Conservation (phyloP, 2,329 filamentous ascomycete genomes). For the Talaromyces verruculosus region DNA sequence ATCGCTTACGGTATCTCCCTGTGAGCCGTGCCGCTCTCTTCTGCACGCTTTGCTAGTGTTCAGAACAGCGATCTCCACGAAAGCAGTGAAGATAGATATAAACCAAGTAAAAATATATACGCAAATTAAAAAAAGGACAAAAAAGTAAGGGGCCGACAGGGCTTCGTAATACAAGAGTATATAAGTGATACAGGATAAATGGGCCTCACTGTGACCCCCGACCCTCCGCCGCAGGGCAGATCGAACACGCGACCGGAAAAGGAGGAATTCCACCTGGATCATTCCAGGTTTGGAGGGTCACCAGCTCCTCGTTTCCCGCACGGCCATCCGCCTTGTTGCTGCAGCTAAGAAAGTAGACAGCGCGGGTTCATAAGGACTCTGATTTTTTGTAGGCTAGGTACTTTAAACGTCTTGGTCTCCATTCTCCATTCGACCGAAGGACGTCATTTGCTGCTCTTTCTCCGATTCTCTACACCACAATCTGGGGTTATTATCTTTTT, state of each 20-base stretch:
- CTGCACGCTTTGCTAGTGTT: too few relatives aligned
- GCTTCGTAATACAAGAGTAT: too few relatives aligned
- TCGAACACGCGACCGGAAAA: not conserved
- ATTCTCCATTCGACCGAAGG: not conserved
- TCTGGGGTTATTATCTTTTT: not conserved
- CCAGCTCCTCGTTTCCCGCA: not conserved
- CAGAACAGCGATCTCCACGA: too few relatives aligned
- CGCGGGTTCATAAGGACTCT: not conserved
- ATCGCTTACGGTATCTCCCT: too few relatives aligned
- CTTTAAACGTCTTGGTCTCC: not conserved
- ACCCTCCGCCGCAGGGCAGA: not conserved
- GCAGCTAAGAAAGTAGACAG: fast-evolving
- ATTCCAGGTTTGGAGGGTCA: too few relatives aligned
- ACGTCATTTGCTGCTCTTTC: not conserved
- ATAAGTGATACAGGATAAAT: too few relatives aligned
- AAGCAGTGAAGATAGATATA: too few relatives aligned
- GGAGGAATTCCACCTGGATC: not conserved
- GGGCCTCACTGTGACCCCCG: too few relatives aligned
- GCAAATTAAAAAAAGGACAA: too few relatives aligned
- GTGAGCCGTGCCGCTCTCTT: too few relatives aligned
- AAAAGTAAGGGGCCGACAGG: too few relatives aligned
- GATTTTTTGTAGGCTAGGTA: not conserved
- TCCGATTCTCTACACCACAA: not conserved
- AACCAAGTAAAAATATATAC: too few relatives aligned
- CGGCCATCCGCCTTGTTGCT: not conserved